These are phyloP conservation scores for Mucor irregularis DNA, from an alignment of 371 early-diverging fungal species.

Conservation along the genomic window DNA sequence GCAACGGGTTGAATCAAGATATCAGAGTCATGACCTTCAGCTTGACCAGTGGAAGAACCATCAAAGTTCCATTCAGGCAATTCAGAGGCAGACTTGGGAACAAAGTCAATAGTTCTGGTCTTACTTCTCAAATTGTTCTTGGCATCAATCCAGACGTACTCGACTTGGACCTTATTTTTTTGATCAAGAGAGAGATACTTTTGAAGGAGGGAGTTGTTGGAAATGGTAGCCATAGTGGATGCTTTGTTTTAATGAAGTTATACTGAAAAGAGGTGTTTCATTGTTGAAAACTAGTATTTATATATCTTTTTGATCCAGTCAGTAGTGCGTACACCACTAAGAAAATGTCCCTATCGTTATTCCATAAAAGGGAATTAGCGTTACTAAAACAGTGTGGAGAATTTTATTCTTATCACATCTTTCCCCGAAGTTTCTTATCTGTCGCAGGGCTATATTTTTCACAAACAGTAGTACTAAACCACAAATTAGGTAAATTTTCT, in stretches of 20 bases:
- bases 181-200: conserved; percentile 60
- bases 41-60: conserved; percentile 65
- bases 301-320: too few relatives aligned
- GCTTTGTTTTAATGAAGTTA: background rate
- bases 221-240: conserved; percentile 43
- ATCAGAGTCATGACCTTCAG: conserved; percentile 64
- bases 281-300: too few relatives aligned
- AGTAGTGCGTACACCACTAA: too few relatives aligned
- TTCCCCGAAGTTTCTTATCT: too few relatives aligned
- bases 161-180: conserved; percentile 55
- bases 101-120: conserved; percentile 47
- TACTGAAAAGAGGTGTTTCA: background rate
- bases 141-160: conserved; percentile 68
- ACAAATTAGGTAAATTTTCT: too few relatives aligned
- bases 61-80: conserved; percentile 66
- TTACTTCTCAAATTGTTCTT: conserved; percentile 46
- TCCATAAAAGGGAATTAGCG: too few relatives aligned
- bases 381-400: too few relatives aligned
- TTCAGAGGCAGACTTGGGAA: conserved; percentile 42
- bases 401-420: too few relatives aligned
- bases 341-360: too few relatives aligned
- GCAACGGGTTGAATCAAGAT: conserved; percentile 58
- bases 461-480: too few relatives aligned
- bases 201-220: conserved; percentile 45
- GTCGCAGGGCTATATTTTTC: too few relatives aligned